Evolutionary conservation across 1,139 yeast species (phyloP), one percentile per base, ranked within the genome.

Genomic region (Oligophagozyma castellii): DNA sequence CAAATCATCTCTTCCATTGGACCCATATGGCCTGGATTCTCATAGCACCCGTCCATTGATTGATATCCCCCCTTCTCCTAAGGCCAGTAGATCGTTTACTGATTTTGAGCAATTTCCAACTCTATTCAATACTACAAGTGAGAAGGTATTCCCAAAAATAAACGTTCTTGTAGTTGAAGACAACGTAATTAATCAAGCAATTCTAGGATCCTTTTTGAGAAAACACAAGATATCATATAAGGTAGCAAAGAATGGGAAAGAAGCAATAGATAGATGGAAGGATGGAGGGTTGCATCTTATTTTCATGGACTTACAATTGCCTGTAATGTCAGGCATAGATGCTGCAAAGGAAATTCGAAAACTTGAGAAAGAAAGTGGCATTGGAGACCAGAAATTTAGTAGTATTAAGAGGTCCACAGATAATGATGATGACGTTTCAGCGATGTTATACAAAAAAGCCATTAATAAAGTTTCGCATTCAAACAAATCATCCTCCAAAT

Each of bases 161-260:
- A 81, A 84, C 22, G 95, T 89, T 3, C 59, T 89, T 32, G 89
- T 89, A 20, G 98, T 92, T 5, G 98, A 89, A 53, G 98, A 89
- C 62, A 89, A 89, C 53, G 78, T 89, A 27, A 86, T 89, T 46
- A 89, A 89, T 55, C 93, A 83, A 58, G 81, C 83, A 28, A 86
- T 89, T 65, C 64, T 89, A 48, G 93, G 89, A 16, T 83, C 93
- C n/a, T 89, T 84, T 47, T 63, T 89, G 51, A 67, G 86, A 41
- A 77, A 83, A 40, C 86, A 89, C 43, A 73, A 80, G 39, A 86
- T 89, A 22, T 77, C 78, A 28, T 84, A 79, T 40, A 76, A 76
- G 37, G 76, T 84, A 26, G 95, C 95, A 5, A 76, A 79, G 34
- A 84, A 83, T 42, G 96, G 96, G 16, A 73, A 75, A 41, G 95